A percentile compares a stretch with the other conserved stretches of the same genome.
phyloP scores from a whole-genome alignment of 1,284 basidiomycete genomes.

The Grifola frondosa region DNA sequence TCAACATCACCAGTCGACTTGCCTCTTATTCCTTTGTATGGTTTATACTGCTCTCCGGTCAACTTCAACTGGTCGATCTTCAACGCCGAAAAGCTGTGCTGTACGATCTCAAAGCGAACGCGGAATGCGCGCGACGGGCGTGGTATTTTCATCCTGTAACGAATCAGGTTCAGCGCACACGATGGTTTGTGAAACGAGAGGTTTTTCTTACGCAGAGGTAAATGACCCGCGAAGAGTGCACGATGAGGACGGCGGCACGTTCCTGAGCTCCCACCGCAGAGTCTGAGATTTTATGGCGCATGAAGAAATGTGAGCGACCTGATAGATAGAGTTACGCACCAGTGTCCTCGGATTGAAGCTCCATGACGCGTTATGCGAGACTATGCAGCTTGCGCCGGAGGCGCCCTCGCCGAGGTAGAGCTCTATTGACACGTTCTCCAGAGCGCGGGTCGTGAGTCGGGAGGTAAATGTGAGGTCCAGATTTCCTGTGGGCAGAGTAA shows the following conservation, averaged over 20 bases:
- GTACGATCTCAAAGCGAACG: slow-evolving; percentile 69
- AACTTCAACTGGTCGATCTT: slow-evolving; percentile 86
- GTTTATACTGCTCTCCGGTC: slow-evolving; percentile 79
- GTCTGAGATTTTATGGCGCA: slow-evolving; percentile 38
- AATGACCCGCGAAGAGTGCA: slow-evolving; percentile 80
- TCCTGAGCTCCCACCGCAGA: slow-evolving; percentile 75
- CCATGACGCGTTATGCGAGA: slow-evolving; percentile 73
- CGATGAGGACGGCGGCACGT: slow-evolving; percentile 65
- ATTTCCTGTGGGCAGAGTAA: slow-evolving; percentile 45
- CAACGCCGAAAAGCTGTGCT: slow-evolving; percentile 76
- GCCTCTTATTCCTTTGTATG: slow-evolving; percentile 66
- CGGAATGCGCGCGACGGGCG: slow-evolving; percentile 70
- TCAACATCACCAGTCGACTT: slow-evolving; percentile 62
- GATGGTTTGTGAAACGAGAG: slow-evolving; percentile 2
- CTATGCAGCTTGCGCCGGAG: slow-evolving; percentile 62
- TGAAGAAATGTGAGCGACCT: slow-evolving; percentile 5
- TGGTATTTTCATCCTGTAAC: slow-evolving; percentile 38
- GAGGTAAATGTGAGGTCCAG: slow-evolving; percentile 75
- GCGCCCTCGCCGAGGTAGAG: slow-evolving; percentile 74
- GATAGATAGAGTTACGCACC: slow-evolving; percentile 36
- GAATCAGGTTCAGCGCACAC: neutral
- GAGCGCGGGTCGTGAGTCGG: slow-evolving; percentile 57
- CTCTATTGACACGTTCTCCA: slow-evolving; percentile 73
- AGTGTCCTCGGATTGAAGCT: slow-evolving; percentile 70
- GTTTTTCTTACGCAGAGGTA: slow-evolving; percentile 53